These are phyloP conservation scores for Xylaria scruposa DNA, from an alignment of 495 filamentous ascomycete species.

Conservation along the genomic window DNA sequence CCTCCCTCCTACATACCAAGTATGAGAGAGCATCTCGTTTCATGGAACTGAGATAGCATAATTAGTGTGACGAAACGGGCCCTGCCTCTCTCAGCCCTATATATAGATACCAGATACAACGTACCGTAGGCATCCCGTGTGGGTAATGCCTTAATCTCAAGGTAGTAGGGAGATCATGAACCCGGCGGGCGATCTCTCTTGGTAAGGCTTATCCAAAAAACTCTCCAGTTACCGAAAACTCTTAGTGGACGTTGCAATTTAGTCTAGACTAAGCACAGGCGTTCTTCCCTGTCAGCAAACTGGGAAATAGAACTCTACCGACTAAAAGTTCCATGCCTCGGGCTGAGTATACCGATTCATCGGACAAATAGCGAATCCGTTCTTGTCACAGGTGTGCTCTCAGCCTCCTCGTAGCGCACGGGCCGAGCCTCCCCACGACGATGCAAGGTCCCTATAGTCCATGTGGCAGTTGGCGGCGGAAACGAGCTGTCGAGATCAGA, in stretches of 20 bases:
- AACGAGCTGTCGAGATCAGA: constrained; percentile 7
- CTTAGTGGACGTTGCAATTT: background rate
- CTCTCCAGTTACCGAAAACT: background rate
- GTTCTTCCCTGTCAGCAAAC: constrained; percentile 8
- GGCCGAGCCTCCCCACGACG: constrained; percentile 24
- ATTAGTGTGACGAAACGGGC: constrained; percentile 21
- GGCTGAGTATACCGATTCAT: constrained; percentile 4
- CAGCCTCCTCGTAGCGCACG: constrained; percentile 23
- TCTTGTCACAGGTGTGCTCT: constrained; percentile 13
- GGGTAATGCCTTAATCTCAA: constrained; percentile 3
- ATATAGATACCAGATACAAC: constrained; percentile 23
- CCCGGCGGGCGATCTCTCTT: constrained; percentile 17
- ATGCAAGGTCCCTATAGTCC: constrained; percentile 21
- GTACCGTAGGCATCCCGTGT: constrained; percentile 12
- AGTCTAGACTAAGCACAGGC: constrained; percentile 12
- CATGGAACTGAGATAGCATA: constrained; percentile 1
- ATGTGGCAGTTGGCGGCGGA: constrained; percentile 3
- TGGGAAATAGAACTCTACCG: background rate
- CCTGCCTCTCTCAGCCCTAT: constrained; percentile 27
- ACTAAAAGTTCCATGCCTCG: constrained; percentile 1
- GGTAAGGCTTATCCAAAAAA: constrained; percentile 17
- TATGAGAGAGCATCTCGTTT: background rate
- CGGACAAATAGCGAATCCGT: constrained; percentile 3
- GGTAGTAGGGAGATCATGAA: constrained; percentile 18
- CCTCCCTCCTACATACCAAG: background rate